Evolutionary conservation across 208 protist species (phyloP), one percentile per base, ranked within the genome.

Genomic region (Histomonas meleagridis): DNA sequence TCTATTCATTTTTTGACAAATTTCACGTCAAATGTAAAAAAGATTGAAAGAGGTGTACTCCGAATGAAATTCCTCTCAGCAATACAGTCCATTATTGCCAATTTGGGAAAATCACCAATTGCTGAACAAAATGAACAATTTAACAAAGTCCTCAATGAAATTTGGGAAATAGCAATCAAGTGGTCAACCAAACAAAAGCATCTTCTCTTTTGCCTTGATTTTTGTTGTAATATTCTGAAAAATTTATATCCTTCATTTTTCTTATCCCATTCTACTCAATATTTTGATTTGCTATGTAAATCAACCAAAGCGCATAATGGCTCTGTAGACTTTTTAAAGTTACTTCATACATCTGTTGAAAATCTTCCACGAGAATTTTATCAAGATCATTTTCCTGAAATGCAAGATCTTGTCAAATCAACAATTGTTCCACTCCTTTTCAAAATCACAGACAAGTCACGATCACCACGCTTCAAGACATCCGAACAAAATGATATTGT

Each of bases 151-250:
- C 9, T 86, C n/a, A 57, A 38, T 21, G 76, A 86, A 38, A 35
- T 86, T 55, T 86, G 76, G 76, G 26, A 55, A 38, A 16, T 55
- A 26, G 76, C 38, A 38, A 46, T 38, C 3, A 86, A 55, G 38
- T 86, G 76, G 76, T 86, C 76, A 55, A 51, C 46, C 1, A 86
- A 55, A 55, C n/a, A 40, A 7, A 86, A 86, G 46, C 76, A 86
- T 28, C 51, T 46, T 38, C 1, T 35, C 1, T 86, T 86, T 26
- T 86, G 76, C 32, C 38, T 51, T 5, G 26, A 9, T 28, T 86
- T 86, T 28, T 38, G 51, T 14, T 26, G 38, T 14, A 48, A 55
- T 2, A 38, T 86, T 32, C n/a, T 40, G 21, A 16, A 0, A 18
- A 21, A 26, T 38, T 38, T 46, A 1, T 57, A 2, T 10, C 23